phyloP scores from a whole-genome alignment of 805 yeast genomes.

The Lachancea kluyveri region DNA sequence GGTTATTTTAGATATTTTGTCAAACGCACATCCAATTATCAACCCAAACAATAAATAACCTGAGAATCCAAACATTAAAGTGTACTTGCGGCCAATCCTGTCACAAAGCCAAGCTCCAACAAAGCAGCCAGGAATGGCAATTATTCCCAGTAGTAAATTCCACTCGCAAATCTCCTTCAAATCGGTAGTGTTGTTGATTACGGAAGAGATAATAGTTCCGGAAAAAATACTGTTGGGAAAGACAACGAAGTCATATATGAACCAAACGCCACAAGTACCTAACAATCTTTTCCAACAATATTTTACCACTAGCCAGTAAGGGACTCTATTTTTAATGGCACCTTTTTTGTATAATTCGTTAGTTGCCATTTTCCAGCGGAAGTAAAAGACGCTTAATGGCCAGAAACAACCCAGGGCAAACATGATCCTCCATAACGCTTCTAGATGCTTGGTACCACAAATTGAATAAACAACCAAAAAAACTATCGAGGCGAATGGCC shows the following conservation, averaged over 20 bases:
- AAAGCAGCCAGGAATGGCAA: constrained; percentile 68
- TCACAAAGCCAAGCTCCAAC: constrained; percentile 65
- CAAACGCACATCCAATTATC: constrained; percentile 60
- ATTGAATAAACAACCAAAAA: constrained; percentile 64
- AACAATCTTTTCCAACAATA: constrained; percentile 63
- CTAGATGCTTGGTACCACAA: constrained; percentile 39
- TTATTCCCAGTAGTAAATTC: constrained; percentile 58
- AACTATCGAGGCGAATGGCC: constrained; percentile 65
- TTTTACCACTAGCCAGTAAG: constrained; percentile 53
- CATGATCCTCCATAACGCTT: constrained; percentile 64
- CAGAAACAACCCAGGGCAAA: constrained; percentile 58
- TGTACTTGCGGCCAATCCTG: constrained; percentile 62
- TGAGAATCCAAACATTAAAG: constrained; percentile 61
- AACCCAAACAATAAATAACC: constrained; percentile 71
- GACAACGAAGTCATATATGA: constrained; percentile 72
- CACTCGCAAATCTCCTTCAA: constrained; percentile 63
- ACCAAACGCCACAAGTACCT: constrained; percentile 75
- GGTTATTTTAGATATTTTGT: constrained; percentile 47
- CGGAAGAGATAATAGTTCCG: constrained; percentile 51
- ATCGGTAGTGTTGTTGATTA: constrained; percentile 36
- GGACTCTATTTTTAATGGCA: constrained; percentile 53
- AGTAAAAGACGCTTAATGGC: constrained; percentile 69
- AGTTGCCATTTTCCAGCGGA: constrained; percentile 64
- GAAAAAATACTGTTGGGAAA: constrained; percentile 75
- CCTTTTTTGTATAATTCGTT: constrained; percentile 57